These are phyloP conservation scores for Colletotrichum chrysophilum DNA, from an alignment of 2,329 filamentous ascomycete species.

Conservation along the genomic window DNA sequence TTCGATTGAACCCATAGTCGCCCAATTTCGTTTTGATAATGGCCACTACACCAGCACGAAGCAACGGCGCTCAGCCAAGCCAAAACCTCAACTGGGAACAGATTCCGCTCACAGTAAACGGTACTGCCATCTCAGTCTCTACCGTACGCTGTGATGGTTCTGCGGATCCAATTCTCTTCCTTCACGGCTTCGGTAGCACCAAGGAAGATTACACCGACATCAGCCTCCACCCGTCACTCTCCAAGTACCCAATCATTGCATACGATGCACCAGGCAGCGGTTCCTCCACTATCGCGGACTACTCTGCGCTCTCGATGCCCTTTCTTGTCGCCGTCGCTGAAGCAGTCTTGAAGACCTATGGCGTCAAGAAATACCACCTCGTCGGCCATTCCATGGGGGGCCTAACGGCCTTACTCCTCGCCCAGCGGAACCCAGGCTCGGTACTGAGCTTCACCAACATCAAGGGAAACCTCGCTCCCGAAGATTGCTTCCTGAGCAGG, in stretches of 20 bases:
- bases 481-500: constrained; percentile 30
- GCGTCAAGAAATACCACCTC: constrained; percentile 24
- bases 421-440: not conserved
- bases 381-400: constrained; percentile 34
- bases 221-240: constrained; percentile 19
- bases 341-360: constrained; percentile 19
- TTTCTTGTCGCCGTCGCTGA: constrained; percentile 25
- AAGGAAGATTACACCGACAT: constrained; percentile 31
- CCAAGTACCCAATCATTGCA: constrained; percentile 22
- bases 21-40: not conserved
- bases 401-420: constrained; percentile 25
- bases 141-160: not conserved
- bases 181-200: constrained; percentile 29
- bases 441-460: constrained; percentile 29
- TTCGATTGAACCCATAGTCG: fast-evolving
- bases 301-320: constrained; percentile 16
- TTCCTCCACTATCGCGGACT: constrained; percentile 19
- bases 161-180: constrained; percentile 23
- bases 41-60: not conserved
- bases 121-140: constrained; percentile 27
- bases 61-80: not conserved
- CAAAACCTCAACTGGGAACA: not conserved
- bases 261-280: constrained; percentile 30
- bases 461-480: constrained; percentile 30
- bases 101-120: not conserved